These are phyloP conservation scores for Trichoderma koningii DNA, from an alignment of 2,329 filamentous ascomycete species.

Conservation along the genomic window DNA sequence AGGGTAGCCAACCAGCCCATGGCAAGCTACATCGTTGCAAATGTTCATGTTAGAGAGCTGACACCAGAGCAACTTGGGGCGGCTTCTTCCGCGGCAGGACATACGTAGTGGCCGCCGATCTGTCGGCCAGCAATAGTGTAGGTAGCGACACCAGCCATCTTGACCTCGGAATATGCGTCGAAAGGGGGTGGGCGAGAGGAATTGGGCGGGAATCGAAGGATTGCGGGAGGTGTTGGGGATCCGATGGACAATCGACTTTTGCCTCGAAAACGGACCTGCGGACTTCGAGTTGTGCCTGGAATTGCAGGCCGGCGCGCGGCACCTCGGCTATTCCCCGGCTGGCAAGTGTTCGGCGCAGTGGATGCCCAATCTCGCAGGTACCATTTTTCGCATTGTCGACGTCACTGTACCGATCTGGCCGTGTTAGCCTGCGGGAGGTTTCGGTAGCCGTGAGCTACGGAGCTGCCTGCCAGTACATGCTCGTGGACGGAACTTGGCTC, in stretches of 20 bases:
- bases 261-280: conserved; percentile 18
- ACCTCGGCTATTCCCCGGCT: conserved; percentile 37
- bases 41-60: conserved; percentile 31
- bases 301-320: conserved; percentile 35
- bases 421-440: conserved; percentile 15
- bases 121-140: conserved; percentile 62
- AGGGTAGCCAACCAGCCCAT: conserved; percentile 57
- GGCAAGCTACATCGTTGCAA: conserved; percentile 49
- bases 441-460: conserved; percentile 2
- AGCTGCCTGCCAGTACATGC: not conserved
- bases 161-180: conserved; percentile 30
- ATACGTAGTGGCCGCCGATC: conserved; percentile 63
- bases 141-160: conserved; percentile 45
- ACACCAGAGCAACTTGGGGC: conserved; percentile 8
- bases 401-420: conserved; percentile 6
- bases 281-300: conserved; percentile 36
- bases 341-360: not conserved
- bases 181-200: conserved; percentile 12
- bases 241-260: conserved; percentile 29
- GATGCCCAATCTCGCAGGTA: conserved; percentile 9
- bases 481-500: not conserved
- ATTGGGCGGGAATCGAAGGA: conserved; percentile 18
- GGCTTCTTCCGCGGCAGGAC: conserved; percentile 38
- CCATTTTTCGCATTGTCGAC: not conserved
- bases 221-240: conserved; percentile 11